Evolutionary conservation across 305 asterid species (phyloP), one percentile per base, ranked within the genome.

Genomic region (Rubia tinctorum): DNA sequence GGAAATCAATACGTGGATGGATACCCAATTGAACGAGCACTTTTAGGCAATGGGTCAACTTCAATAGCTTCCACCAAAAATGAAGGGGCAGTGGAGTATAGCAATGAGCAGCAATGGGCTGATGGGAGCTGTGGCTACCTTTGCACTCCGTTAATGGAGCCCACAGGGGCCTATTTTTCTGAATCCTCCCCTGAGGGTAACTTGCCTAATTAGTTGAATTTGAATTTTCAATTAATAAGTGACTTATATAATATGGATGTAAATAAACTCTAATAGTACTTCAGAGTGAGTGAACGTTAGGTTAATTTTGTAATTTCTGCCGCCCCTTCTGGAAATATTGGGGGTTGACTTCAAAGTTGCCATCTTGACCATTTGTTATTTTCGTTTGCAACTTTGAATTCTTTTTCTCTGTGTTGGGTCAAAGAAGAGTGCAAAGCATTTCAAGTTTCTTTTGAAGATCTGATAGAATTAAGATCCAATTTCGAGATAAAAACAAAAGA

Each of bases 1-100:
- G 84, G 84, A 62, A 82, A 80, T 59, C 2, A 72, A 53, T 5
- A 64, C 43, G 63, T 75, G 58, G 60, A 49, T 45, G 69, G 65
- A 34, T 59, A 47, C 69, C 69, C 72, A 13, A 67, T n/a, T 40
- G 53, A 72, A 22, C 80, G 66, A 37, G 63, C 60, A 72, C 25
- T 68, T 59, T 60, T 74, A 22, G 69, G 51, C 8, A 62, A 75
- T 63, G 86, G 75, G 67, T 70, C 39, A 17, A 44, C 44, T 43
- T 22, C 67, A 13, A 14, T 62, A 8, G 44, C 11, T 34, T 27
- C 39, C 1, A 67, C 17, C 40, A 45, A 55, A 18, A 61, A 42
- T 73, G 75, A 53, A 6, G 73, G 76, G 71, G 73, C 15, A 14
- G 76, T 27, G 15, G 73, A 71, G 17, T 51, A 65, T 12, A 71